Percentiles rank a stretch among this genome's conserved stretches.
Conservation (phyloP, 2,329 filamentous ascomycete genomes). For the Botrytis hyacinthi region DNA sequence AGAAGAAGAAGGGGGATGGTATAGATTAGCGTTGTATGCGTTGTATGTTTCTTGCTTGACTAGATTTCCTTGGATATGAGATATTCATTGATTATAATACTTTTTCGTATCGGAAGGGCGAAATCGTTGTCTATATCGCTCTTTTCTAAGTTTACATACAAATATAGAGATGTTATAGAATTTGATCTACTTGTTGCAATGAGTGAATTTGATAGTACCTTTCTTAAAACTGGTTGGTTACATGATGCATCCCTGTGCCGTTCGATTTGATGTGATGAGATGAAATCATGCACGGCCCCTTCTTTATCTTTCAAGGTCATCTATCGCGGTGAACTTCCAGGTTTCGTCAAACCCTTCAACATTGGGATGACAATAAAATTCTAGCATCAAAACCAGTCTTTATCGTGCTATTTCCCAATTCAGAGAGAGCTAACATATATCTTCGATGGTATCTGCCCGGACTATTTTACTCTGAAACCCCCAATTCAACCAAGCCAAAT, state of each 20-base stretch:
- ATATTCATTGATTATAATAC: not conserved
- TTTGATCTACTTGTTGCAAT: not conserved
- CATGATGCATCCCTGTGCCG: not conserved
- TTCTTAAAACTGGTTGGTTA: not conserved
- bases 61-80: conserved; percentile 11
- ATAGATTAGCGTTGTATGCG: not conserved
- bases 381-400: not conserved
- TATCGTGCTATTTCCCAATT: not conserved
- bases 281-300: not conserved
- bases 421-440: not conserved
- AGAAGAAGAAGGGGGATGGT: not conserved
- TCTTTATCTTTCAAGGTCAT: conserved; percentile 3
- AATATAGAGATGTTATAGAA: not conserved
- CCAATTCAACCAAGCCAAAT: not conserved
- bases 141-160: conserved; percentile 1
- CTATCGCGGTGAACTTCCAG: not conserved
- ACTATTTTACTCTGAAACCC: not conserved
- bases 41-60: not conserved
- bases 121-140: not conserved
- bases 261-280: not conserved
- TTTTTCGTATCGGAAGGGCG: not conserved
- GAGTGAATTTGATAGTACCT: not conserved
- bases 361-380: not conserved
- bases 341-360: not conserved
- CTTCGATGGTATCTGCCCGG: not conserved